Evolutionary conservation across 768 basidiomycete genomes (phyloP).

Genomic region (Phanerochaete sordida): DNA sequence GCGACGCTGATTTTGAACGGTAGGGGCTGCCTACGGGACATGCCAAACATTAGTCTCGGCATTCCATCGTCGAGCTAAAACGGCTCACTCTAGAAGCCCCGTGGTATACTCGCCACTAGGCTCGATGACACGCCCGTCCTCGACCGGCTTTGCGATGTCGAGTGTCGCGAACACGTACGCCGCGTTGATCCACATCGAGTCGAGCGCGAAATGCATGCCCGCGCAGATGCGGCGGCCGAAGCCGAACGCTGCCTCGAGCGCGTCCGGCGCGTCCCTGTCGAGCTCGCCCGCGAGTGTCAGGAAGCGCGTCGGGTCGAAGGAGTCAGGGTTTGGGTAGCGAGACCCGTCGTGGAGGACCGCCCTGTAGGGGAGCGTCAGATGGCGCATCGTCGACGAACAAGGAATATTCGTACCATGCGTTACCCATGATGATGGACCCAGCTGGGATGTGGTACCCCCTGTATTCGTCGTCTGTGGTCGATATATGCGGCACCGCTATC

Average conservation of each 20-base stretch:
- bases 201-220: constrained; percentile 20
- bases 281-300: constrained; percentile 11
- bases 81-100: constrained; percentile 27
- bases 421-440: constrained; percentile 20
- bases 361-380: constrained; percentile 9
- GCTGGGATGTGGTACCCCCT: constrained; percentile 24
- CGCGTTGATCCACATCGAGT: constrained; percentile 20
- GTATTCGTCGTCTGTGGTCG: constrained; percentile 18
- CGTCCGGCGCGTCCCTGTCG: constrained; percentile 7
- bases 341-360: constrained; percentile 16
- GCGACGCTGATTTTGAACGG: neutral
- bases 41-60: neutral
- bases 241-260: constrained; percentile 10
- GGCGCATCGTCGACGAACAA: neutral
- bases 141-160: constrained; percentile 17
- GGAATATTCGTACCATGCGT: neutral
- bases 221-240: constrained; percentile 21
- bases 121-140: constrained; percentile 14
- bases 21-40: neutral
- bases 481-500: neutral
- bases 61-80: neutral
- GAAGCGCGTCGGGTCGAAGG: constrained; percentile 23
- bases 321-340: constrained; percentile 14
- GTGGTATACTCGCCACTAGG: constrained; percentile 32
- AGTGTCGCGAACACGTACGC: constrained; percentile 20